Conservation (phyloP, 352 stramenopile species). For the Globisporangium megalacanthum region DNA sequence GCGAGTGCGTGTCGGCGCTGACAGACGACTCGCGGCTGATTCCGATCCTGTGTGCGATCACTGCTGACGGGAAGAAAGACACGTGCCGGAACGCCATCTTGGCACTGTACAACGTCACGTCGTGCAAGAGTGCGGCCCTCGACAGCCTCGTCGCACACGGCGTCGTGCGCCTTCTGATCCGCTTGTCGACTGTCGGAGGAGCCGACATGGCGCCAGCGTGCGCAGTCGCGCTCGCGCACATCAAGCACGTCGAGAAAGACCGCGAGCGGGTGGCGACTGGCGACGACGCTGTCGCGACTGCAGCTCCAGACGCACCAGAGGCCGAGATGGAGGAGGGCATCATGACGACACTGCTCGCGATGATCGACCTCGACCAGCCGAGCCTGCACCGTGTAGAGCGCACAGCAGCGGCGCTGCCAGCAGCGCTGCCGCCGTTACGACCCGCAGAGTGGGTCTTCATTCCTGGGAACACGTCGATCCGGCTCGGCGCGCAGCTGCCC, state of each 20-base stretch:
- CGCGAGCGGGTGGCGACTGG: conserved; percentile 17
- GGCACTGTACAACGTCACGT: conserved; percentile 71
- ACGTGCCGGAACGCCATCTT: conserved; percentile 56
- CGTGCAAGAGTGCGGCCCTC: conserved; percentile 35
- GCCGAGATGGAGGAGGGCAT: conserved; percentile 64
- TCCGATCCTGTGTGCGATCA: conserved; percentile 36
- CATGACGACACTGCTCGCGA: conserved; percentile 59
- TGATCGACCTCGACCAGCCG: conserved; percentile 69
- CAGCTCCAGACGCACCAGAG: conserved; percentile 22
- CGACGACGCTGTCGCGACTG: conserved; percentile 4
- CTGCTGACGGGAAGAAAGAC: conserved; percentile 25
- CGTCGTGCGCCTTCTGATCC: conserved; percentile 60
- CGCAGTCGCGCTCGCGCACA: conserved; percentile 66
- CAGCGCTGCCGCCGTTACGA: conserved; percentile 31
- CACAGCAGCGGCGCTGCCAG: conserved; percentile 44
- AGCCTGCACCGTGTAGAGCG: conserved; percentile 68
- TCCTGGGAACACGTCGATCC: conserved; percentile 28
- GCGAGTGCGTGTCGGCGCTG: conserved; percentile 39
- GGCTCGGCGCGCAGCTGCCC: conserved; percentile 34
- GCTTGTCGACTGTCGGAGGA: conserved; percentile 37
- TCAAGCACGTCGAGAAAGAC: conserved; percentile 70
- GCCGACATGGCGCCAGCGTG: conserved; percentile 62
- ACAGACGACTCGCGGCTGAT: conserved; percentile 54
- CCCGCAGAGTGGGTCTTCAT: conserved; percentile 57
- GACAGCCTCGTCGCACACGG: conserved; percentile 44